Conservation (phyloP, 352 stramenopile species). For the Phytopythium vexans region DNA sequence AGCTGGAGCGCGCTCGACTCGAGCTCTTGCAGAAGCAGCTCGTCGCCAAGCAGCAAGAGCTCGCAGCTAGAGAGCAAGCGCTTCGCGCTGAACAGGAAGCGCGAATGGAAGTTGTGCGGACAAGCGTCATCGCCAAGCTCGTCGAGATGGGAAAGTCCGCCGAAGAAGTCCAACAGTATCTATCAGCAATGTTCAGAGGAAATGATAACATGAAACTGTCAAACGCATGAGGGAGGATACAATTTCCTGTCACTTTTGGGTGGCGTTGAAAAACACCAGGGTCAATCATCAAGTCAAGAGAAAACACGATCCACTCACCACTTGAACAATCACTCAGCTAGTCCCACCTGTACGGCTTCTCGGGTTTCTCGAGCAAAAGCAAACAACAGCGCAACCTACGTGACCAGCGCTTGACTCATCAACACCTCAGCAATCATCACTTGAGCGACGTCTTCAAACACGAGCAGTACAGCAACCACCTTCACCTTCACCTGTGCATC, state of each 20-base stretch:
- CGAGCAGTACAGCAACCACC: too few species aligned
- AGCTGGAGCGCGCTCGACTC: slow-evolving; percentile 38
- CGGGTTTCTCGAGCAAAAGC: too few species aligned
- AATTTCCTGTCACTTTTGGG: slow-evolving; percentile 4
- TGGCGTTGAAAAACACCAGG: slow-evolving; percentile 22
- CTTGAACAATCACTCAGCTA: too few species aligned
- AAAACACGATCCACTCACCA: not conserved
- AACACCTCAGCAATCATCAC: too few species aligned
- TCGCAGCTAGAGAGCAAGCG: slow-evolving; percentile 35
- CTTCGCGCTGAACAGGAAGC: not conserved
- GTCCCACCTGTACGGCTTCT: too few species aligned
- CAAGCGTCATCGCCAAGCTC: slow-evolving; percentile 6
- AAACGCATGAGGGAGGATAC: slow-evolving; percentile 2
- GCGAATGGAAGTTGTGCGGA: slow-evolving; percentile 7
- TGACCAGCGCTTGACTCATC: too few species aligned
- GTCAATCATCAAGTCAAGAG: not conserved
- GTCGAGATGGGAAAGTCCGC: slow-evolving; percentile 23
- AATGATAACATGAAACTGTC: slow-evolving; percentile 7
- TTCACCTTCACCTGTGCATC: too few species aligned
- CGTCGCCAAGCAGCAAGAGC: slow-evolving; percentile 27
- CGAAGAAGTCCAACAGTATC: slow-evolving; percentile 25
- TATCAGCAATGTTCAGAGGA: slow-evolving; percentile 21
- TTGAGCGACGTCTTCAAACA: too few species aligned
- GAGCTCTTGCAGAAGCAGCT: slow-evolving; percentile 38
- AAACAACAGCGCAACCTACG: too few species aligned